phyloP scores from a whole-genome alignment of 75 land plant species.

The Selaginella tamariscina region DNA sequence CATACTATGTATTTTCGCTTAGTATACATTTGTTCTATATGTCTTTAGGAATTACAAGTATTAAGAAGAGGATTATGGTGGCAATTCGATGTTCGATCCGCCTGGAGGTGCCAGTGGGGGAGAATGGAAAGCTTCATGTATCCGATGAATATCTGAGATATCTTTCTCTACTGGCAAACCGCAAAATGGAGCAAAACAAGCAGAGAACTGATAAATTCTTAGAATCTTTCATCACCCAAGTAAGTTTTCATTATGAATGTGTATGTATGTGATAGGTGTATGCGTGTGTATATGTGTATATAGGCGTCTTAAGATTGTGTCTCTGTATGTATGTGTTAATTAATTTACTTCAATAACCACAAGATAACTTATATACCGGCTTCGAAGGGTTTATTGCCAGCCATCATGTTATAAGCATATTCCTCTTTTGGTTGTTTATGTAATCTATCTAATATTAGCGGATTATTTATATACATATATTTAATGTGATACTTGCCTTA shows the following conservation, averaged over 20 bases:
- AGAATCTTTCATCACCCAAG: conserved; percentile 32
- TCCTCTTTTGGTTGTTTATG: background rate
- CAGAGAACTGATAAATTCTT: conserved; percentile 50
- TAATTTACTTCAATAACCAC: background rate
- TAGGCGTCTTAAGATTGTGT: background rate
- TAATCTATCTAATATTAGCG: too few species aligned
- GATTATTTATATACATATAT: background rate
- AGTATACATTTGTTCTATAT: background rate
- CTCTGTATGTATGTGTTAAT: background rate
- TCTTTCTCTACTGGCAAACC: conserved; percentile 56
- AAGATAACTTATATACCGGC: too few species aligned
- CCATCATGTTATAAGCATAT: background rate
- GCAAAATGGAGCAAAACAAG: conserved; percentile 59
- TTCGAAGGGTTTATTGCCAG: background rate
- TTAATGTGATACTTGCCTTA: background rate
- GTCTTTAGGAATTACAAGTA: conserved; percentile 35
- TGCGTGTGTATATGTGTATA: background rate
- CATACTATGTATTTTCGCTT: background rate
- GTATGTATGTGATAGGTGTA: background rate
- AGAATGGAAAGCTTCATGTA: conserved; percentile 32
- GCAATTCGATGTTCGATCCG: conserved; percentile 90
- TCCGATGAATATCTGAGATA: conserved; percentile 54
- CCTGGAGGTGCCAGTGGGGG: conserved; percentile 75
- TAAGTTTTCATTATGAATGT: conserved; percentile 1
- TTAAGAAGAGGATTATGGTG: conserved; percentile 54